Percentiles rank a stretch among this genome's conserved stretches.
phyloP scores from a whole-genome alignment of 371 early-diverging fungal genomes.

The Antonospora locustae region DNA sequence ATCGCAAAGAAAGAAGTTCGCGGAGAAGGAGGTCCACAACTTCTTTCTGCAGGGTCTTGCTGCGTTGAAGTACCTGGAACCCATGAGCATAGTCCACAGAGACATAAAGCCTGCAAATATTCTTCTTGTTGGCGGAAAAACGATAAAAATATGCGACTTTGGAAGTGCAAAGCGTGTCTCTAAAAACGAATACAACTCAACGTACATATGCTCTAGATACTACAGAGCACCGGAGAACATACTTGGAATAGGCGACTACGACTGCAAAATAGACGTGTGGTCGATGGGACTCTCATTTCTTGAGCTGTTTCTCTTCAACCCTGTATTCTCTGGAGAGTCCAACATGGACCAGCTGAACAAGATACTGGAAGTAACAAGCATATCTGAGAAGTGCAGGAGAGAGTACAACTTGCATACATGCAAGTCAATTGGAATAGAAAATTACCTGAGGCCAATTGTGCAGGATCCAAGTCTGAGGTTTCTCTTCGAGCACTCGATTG shows the following conservation, averaged over 20 bases:
- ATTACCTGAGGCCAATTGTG: slow-evolving; percentile 17
- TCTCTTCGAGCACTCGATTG: not conserved
- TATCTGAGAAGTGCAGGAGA: not conserved
- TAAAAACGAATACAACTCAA: slow-evolving; percentile 78
- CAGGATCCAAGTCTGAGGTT: slow-evolving; percentile 1
- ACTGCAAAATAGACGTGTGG: slow-evolving; percentile 61
- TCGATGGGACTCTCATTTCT: slow-evolving; percentile 18
- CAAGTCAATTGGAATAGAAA: slow-evolving; percentile 12
- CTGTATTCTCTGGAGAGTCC: slow-evolving; percentile 18
- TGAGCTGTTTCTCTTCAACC: slow-evolving; percentile 7
- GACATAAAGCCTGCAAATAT: slow-evolving; percentile 86
- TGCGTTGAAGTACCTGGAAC: slow-evolving; percentile 81
- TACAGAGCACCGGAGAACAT: slow-evolving; percentile 94
- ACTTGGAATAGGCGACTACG: slow-evolving; percentile 83
- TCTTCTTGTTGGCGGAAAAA: slow-evolving; percentile 63
- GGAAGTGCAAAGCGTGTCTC: slow-evolving; percentile 82
- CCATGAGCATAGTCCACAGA: slow-evolving; percentile 77
- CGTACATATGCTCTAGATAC: slow-evolving; percentile 90
- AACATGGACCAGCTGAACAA: slow-evolving; percentile 8
- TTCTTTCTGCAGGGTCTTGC: slow-evolving; percentile 60
- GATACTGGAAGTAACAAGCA: not conserved
- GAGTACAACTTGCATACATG: slow-evolving; percentile 4
- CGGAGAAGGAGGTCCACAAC: slow-evolving; percentile 5
- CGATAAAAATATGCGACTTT: slow-evolving; percentile 92
- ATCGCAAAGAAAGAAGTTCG: slow-evolving; percentile 2